Evolutionary conservation across 2,329 filamentous ascomycete genomes (phyloP).

Genomic region (Curvularia lunata): DNA sequence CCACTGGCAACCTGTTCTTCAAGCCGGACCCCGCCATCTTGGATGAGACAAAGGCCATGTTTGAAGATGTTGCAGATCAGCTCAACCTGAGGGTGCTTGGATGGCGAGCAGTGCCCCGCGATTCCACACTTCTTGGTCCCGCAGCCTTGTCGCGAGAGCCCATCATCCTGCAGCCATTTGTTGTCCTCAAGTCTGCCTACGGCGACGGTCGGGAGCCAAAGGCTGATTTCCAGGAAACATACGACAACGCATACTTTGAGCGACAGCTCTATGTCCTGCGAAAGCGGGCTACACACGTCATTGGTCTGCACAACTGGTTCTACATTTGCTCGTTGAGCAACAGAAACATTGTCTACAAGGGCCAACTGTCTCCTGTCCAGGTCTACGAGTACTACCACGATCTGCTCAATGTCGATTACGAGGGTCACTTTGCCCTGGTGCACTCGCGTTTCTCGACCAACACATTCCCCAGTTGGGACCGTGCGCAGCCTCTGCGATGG

Average conservation of each 20-base stretch:
- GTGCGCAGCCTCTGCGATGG: constrained; percentile 94
- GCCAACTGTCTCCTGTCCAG: constrained; percentile 90
- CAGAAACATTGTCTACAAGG: constrained; percentile 99
- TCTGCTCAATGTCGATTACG: constrained; percentile 94
- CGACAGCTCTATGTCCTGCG: constrained; percentile 91
- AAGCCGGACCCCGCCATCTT: constrained; percentile 92
- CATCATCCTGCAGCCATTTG: constrained; percentile 92
- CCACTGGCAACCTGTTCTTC: constrained; percentile 97
- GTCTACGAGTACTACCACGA: constrained; percentile 99
- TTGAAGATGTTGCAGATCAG: constrained; percentile 90
- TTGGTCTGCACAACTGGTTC: constrained; percentile 98
- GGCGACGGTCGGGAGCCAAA: constrained; percentile 80
- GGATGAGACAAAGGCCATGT: constrained; percentile 87
- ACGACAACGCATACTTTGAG: constrained; percentile 87
- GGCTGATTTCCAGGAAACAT: constrained; percentile 76
- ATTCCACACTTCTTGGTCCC: constrained; percentile 90
- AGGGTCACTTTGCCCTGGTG: constrained; percentile 94
- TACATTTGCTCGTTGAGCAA: constrained; percentile 96
- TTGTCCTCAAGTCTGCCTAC: constrained; percentile 85
- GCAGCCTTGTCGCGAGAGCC: constrained; percentile 94
- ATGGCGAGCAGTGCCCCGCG: constrained; percentile 94
- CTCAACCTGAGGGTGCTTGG: constrained; percentile 89
- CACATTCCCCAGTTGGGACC: constrained; percentile 98
- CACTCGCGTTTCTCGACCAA: constrained; percentile 98
- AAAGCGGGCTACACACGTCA: constrained; percentile 93